phyloP scores from a whole-genome alignment of 2,329 filamentous ascomycete genomes.

The Fusarium mundagurra region DNA sequence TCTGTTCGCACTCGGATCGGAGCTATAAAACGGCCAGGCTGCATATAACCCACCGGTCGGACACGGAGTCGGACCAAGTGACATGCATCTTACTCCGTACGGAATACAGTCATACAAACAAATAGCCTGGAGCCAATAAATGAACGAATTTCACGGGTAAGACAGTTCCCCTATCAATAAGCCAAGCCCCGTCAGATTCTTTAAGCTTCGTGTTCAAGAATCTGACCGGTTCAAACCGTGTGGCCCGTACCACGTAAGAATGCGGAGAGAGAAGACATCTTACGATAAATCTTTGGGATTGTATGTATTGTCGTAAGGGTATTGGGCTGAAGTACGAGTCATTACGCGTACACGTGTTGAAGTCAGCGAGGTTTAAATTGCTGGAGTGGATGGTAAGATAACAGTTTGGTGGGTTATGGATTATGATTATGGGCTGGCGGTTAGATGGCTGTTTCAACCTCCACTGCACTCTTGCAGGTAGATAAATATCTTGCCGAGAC shows the following conservation, averaged over 20 bases:
- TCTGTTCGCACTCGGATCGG: neutral
- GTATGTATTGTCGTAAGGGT: neutral
- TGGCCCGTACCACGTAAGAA: neutral
- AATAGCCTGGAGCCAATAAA: neutral
- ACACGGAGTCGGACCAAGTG: conserved; percentile 9
- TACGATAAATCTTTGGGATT: neutral
- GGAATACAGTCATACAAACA: neutral
- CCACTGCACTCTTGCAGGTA: neutral
- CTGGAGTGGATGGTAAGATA: conserved; percentile 23
- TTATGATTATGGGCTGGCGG: neutral
- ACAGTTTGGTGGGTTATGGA: neutral
- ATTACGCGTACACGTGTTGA: conserved; percentile 15
- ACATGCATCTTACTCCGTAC: neutral
- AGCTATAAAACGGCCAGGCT: neutral
- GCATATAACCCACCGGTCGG: neutral
- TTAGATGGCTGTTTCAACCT: neutral
- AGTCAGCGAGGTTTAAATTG: neutral
- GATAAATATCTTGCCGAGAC: neutral
- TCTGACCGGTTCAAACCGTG: conserved; percentile 5
- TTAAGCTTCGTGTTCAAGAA: neutral
- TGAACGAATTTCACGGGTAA: neutral
- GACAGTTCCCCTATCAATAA: neutral
- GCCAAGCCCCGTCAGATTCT: neutral
- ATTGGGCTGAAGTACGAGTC: neutral
- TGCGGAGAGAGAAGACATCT: neutral